These are phyloP conservation scores for Fusarium tanahbumbuense DNA, from an alignment of 2,329 filamentous ascomycete species.

Conservation along the genomic window DNA sequence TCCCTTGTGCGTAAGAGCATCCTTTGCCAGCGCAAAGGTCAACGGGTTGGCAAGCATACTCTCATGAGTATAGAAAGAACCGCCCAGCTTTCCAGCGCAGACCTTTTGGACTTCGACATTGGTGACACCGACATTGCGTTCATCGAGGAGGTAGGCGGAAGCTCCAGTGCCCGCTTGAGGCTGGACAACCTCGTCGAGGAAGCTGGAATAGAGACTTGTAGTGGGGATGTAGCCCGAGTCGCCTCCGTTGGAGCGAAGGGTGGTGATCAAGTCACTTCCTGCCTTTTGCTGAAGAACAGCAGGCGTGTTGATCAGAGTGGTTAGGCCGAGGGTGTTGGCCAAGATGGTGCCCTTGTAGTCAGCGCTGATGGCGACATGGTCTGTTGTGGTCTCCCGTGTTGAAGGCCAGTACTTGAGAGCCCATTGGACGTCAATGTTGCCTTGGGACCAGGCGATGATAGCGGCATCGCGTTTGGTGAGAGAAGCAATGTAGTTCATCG, in stretches of 20 bases:
- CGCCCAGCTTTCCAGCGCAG: neutral
- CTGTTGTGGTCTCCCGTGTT: neutral
- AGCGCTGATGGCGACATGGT: slow-evolving; percentile 14
- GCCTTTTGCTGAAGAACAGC: slow-evolving; percentile 13
- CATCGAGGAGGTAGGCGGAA: slow-evolving; percentile 9
- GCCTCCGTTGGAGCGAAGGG: neutral
- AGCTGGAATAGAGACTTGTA: slow-evolving; percentile 16
- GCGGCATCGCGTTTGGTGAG: neutral
- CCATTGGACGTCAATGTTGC: slow-evolving; percentile 15
- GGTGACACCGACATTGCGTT: neutral
- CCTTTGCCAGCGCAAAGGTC: slow-evolving; percentile 7
- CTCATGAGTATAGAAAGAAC: slow-evolving; percentile 19
- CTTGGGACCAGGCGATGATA: slow-evolving; percentile 15
- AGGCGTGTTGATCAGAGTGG: neutral
- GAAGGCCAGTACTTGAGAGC: slow-evolving; percentile 28
- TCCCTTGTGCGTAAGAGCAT: neutral
- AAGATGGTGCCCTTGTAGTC: slow-evolving; percentile 14
- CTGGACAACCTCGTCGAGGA: slow-evolving; percentile 10
- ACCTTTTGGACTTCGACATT: slow-evolving; percentile 8
- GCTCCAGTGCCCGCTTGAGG: slow-evolving; percentile 3
- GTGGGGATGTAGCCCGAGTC: slow-evolving; percentile 15
- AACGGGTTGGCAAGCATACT: slow-evolving; percentile 8
- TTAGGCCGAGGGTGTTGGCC: neutral
- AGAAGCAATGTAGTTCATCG: slow-evolving; percentile 8
- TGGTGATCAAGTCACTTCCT: slow-evolving; percentile 5